Evolutionary conservation across 371 early-diverging fungal genomes (phyloP), one percentile per base, ranked within the genome.

Genomic region (Zychaea mexicana): DNA sequence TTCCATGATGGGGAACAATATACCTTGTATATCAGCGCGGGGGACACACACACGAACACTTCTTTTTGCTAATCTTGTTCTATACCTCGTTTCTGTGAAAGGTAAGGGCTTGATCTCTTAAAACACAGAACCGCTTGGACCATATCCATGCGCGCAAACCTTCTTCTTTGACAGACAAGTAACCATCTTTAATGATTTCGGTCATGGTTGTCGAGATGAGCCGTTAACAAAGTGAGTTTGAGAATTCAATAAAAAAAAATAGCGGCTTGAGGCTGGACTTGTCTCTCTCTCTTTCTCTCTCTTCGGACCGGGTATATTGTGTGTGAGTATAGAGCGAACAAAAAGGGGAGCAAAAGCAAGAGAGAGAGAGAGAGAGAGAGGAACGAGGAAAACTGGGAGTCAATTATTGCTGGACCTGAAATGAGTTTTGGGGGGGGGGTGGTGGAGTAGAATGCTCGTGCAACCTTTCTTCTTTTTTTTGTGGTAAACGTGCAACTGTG

Each of bases 81-180:
- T n/a, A n/a, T 79, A 91, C 94, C 89, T 98, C 96, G 77, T 92
- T 96, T 57, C 93, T 80, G 74, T 98, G 96, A 70, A 97, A 94
- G 31, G 97, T 93, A 54, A 97, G 84, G 2, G 96, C 96, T 72
- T 92, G 90, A 71, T 94, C 93, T 58, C 96, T 85, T 17, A 98
- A 81, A 17, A 96, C 84, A 68, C 93, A 88, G 85, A 92, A 97
- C 39, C 96, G 81, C 77, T 95, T 96, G 54, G 93, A 90, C 98
- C 98, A 98, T 66, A 95, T 87, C 85, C 95, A 96, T 52, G 91
- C 88, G 60, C 88, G 76, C 56, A 94, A 74, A 52, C 94, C 93
- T 52, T 93, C 94, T 70, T 98, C 97, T 81, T 94, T 95, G 55
- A 97, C 88, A 42, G 85, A 84, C 57, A 89, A 79, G 69, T 94